Conservation (phyloP, 345 rosid genomes). For the Clausena lansium region DNA sequence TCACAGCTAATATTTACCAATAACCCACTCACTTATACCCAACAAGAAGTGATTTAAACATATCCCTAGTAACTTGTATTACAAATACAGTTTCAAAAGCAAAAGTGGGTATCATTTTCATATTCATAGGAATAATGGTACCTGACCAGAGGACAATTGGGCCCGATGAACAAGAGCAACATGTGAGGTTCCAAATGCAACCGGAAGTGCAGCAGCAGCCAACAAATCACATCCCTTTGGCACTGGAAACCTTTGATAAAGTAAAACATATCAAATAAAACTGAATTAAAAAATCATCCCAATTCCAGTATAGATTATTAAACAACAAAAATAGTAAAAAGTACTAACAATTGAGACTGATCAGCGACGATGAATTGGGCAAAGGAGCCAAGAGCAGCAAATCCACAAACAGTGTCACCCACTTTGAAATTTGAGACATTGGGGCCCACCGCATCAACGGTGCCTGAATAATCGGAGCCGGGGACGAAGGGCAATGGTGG, state of each 20-base stretch:
- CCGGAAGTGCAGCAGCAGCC: conserved; percentile 86
- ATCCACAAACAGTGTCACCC: conserved; percentile 80
- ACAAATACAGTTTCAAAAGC: not conserved
- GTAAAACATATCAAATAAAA: not conserved
- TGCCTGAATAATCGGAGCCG: conserved; percentile 89
- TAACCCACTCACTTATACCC: not conserved
- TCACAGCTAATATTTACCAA: not conserved
- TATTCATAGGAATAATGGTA: conserved; percentile 10
- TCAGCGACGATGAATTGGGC: conserved; percentile 88
- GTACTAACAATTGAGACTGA: conserved; percentile 50
- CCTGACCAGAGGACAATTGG: conserved; percentile 65
- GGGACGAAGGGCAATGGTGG: conserved; percentile 82
- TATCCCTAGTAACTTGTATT: not conserved
- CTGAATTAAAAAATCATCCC: not conserved
- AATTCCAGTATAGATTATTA: not conserved
- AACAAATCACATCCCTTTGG: conserved; percentile 83
- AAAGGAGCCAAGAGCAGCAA: conserved; percentile 62
- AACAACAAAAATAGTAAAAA: not conserved
- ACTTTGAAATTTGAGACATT: conserved; percentile 58
- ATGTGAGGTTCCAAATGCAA: conserved; percentile 94
- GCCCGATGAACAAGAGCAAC: conserved; percentile 92
- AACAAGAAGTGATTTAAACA: not conserved
- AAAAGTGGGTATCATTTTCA: not conserved
- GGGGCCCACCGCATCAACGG: conserved; percentile 63
- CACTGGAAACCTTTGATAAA: conserved; percentile 46